A percentile compares a stretch with the other conserved stretches of the same genome.
These are phyloP conservation scores for Endothia cerciana DNA, from an alignment of 2,329 filamentous ascomycete species.

Conservation along the genomic window DNA sequence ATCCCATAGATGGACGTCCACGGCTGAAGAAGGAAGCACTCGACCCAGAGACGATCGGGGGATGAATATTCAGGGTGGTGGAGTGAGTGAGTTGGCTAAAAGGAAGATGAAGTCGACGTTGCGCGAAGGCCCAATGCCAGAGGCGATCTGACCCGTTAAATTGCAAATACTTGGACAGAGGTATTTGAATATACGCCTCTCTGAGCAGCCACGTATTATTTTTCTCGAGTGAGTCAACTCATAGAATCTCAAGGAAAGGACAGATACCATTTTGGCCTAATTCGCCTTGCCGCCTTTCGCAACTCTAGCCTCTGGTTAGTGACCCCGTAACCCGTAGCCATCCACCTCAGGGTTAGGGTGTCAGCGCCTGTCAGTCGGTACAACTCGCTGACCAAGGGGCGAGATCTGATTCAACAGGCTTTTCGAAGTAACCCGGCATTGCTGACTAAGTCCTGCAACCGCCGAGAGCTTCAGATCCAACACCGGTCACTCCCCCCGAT, in stretches of 20 bases:
- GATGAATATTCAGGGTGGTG: neutral
- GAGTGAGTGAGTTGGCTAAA: neutral
- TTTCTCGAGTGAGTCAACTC: conserved; percentile 32
- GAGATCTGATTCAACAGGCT: conserved; percentile 6
- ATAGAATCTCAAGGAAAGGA: conserved; percentile 37
- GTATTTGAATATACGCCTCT: neutral
- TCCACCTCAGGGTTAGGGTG: neutral
- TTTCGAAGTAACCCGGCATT: neutral
- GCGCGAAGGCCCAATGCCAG: neutral
- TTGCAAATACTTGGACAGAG: neutral
- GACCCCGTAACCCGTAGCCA: too few species aligned
- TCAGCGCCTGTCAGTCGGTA: neutral
- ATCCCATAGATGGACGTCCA: neutral
- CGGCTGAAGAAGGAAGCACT: neutral
- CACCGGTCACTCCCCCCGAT: conserved; percentile 20
- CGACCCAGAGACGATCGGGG: neutral
- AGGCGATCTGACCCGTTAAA: neutral
- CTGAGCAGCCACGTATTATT: conserved; percentile 21
- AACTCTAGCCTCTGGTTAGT: too few species aligned
- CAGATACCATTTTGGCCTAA: conserved; percentile 30
- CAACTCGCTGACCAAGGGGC: conserved; percentile 1
- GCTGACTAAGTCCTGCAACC: conserved; percentile 10
- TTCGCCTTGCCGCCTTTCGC: conserved; percentile 5
- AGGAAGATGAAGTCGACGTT: neutral
- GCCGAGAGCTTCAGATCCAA: conserved; percentile 14